Percentiles rank a stretch among this genome's conserved stretches.
These are phyloP conservation scores for Monilinia polystroma DNA, from an alignment of 2,329 filamentous ascomycete genomes.

Conservation along the genomic window DNA sequence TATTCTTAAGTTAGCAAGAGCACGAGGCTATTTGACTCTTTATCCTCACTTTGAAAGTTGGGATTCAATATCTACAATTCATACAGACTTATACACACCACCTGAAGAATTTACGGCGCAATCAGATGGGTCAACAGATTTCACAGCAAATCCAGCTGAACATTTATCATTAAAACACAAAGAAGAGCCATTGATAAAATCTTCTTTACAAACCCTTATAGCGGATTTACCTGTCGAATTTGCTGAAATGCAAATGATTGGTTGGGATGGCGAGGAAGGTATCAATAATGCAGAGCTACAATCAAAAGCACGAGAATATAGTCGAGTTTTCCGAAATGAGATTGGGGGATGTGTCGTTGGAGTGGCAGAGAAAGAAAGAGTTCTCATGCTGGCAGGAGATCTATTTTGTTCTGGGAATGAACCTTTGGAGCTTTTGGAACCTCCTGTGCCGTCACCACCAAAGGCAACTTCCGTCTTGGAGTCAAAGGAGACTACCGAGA, in stretches of 20 bases:
- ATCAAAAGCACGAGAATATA: slow-evolving; percentile 52
- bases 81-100: slow-evolving; percentile 69
- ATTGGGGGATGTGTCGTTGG: slow-evolving; percentile 62
- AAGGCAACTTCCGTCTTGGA: slow-evolving; percentile 5
- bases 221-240: slow-evolving; percentile 46
- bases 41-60: slow-evolving; percentile 64
- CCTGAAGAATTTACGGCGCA: slow-evolving; percentile 64
- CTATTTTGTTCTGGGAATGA: slow-evolving; percentile 37
- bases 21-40: slow-evolving; percentile 73
- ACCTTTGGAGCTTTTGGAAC: slow-evolving; percentile 15
- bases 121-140: slow-evolving; percentile 24
- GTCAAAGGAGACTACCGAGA: neutral
- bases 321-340: slow-evolving; percentile 56
- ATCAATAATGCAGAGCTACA: slow-evolving; percentile 45
- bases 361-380: slow-evolving; percentile 26
- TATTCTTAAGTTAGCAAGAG: slow-evolving; percentile 70
- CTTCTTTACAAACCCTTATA: slow-evolving; percentile 52
- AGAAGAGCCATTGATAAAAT: slow-evolving; percentile 45
- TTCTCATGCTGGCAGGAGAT: slow-evolving; percentile 29
- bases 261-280: slow-evolving; percentile 59
- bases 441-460: neutral
- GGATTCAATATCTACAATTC: slow-evolving; percentile 64
- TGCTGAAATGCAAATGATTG: slow-evolving; percentile 56
- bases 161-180: slow-evolving; percentile 34
- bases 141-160: slow-evolving; percentile 36